A percentile compares a stretch with the other conserved stretches of the same genome.
Evolutionary conservation across 441 rosid species (phyloP).

Genomic region (Euphorbia celastroides): DNA sequence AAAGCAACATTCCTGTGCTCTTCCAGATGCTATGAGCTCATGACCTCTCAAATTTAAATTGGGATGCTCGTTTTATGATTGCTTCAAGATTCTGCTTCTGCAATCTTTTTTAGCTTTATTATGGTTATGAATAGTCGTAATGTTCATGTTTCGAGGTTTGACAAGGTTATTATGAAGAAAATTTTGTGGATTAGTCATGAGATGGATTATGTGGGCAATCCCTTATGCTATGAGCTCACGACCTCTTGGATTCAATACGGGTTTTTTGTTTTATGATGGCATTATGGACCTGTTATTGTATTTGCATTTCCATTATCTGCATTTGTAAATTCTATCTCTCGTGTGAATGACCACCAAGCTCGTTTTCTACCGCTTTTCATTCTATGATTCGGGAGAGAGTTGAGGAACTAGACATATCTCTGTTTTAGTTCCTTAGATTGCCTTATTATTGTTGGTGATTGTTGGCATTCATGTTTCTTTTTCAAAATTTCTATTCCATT

Average conservation of each 20-base stretch:
- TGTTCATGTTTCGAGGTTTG: neutral
- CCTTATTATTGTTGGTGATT: neutral
- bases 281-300: no score
- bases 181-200: neutral
- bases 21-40: neutral
- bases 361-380: no score
- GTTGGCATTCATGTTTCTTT: neutral
- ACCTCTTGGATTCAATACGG: no score
- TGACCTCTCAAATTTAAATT: neutral
- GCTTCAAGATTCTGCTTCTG: neutral
- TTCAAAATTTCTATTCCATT: no score
- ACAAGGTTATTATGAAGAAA: neutral
- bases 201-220: no score
- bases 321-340: neutral
- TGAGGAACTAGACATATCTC: neutral
- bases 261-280: no score
- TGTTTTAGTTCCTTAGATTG: neutral
- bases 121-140: neutral
- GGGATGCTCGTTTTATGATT: neutral
- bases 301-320: neutral
- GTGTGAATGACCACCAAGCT: no score
- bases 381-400: neutral
- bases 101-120: neutral
- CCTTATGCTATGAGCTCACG: no score
- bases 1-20: neutral